Conservation (phyloP, 2,329 filamentous ascomycete species). For the Ophiostoma australiae region DNA sequence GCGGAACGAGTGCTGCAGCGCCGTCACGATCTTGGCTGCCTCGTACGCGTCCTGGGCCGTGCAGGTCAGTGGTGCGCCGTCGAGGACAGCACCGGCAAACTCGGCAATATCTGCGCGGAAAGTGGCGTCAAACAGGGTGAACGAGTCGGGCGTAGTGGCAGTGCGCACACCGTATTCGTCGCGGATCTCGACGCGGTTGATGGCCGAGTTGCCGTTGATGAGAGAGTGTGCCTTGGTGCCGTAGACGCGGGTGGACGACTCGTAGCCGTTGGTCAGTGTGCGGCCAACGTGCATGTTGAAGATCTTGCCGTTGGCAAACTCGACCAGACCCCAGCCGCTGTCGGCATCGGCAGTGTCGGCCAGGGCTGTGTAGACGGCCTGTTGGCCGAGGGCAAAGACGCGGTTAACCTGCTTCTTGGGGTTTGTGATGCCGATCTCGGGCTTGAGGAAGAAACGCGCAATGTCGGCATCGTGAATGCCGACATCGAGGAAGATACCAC, state of each 20-base stretch:
- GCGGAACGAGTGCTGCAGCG: conserved; percentile 30
- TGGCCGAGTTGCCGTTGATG: conserved; percentile 23
- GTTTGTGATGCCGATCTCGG: conserved; percentile 28
- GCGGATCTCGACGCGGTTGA: conserved; percentile 23
- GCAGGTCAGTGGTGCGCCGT: conserved; percentile 22
- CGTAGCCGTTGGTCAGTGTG: conserved; percentile 37
- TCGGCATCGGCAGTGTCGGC: conserved; percentile 32
- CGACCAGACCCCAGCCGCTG: conserved; percentile 36
- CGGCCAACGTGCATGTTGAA: conserved; percentile 35
- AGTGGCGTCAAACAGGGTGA: conserved; percentile 19
- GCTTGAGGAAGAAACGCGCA: conserved; percentile 22
- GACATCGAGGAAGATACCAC: conserved; percentile 22
- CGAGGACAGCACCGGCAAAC: conserved; percentile 19
- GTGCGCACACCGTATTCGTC: conserved; percentile 23
- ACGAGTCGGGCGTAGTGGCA: conserved; percentile 20
- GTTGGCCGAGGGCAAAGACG: conserved; percentile 33
- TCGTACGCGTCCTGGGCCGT: conserved; percentile 22
- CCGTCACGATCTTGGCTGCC: conserved; percentile 22
- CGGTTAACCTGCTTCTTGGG: conserved; percentile 34
- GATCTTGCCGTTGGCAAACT: conserved; percentile 37
- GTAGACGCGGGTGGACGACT: conserved; percentile 35
- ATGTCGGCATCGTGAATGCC: conserved; percentile 23
- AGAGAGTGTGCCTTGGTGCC: conserved; percentile 33
- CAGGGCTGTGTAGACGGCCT: conserved; percentile 34
- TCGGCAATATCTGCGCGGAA: conserved; percentile 22